Percentiles rank a stretch among this genome's conserved stretches.
Evolutionary conservation across 192 early-diverging fungal genomes (phyloP).

Genomic region (Borealophlyctis nickersoniae): DNA sequence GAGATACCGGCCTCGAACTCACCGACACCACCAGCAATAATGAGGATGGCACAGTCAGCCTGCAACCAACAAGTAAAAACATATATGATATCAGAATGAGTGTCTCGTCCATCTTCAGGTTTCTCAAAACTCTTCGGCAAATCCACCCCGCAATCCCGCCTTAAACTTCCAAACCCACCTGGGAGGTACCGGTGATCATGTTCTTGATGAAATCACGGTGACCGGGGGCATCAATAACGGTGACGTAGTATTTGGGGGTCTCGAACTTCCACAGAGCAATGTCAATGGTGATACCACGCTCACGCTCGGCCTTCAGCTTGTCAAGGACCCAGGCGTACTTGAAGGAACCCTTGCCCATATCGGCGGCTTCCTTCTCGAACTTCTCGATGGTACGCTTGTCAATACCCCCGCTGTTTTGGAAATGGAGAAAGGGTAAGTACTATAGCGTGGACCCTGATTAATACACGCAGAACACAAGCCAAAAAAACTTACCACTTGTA

Average conservation of each 20-base stretch:
- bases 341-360: conserved; percentile 99
- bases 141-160: too few species aligned
- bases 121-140: too few species aligned
- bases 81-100: too few species aligned
- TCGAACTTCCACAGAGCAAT: conserved; percentile 95
- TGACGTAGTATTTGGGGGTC: conserved; percentile 95
- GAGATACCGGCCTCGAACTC: conserved; percentile 97
- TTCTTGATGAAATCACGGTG: conserved; percentile 99
- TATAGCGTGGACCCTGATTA: too few species aligned
- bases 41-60: conserved; percentile 96
- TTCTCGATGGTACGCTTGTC: conserved; percentile 99
- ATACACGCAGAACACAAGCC: too few species aligned
- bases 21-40: conserved; percentile 89
- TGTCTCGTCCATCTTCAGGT: too few species aligned
- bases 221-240: conserved; percentile 98
- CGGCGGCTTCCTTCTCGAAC: conserved; percentile 98
- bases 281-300: conserved; percentile 99
- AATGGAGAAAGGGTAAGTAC: too few species aligned
- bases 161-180: conserved; percentile 48
- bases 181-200: conserved; percentile 93
- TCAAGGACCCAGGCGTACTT: conserved; percentile 99
- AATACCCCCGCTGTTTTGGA: conserved; percentile 77
- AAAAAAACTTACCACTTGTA: too few species aligned
- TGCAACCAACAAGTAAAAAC: conserved; percentile 22
- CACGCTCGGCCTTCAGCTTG: conserved; percentile 99